phyloP scores from a whole-genome alignment of 2,329 filamentous ascomycete species.

The Parastagonospora avenae region DNA sequence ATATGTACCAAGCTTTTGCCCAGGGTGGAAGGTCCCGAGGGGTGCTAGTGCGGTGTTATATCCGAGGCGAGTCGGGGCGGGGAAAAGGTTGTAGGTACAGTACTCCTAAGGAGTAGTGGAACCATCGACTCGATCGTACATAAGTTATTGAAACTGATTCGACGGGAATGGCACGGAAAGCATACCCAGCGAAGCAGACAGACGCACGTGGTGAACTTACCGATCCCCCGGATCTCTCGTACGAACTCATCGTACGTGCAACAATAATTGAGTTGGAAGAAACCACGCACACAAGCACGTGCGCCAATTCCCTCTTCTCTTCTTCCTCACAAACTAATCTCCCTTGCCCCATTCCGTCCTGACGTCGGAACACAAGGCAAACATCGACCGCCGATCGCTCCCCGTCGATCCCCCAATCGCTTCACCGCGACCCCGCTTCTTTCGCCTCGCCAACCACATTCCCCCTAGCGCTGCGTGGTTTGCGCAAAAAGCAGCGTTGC shows the following conservation, averaged over 20 bases:
- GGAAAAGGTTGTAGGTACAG: not conserved
- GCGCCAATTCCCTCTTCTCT: no score
- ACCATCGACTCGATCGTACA: no score
- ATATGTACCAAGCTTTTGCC: not conserved
- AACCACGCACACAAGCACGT: no score
- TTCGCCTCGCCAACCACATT: not conserved
- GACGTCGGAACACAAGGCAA: not conserved
- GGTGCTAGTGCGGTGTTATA: not conserved
- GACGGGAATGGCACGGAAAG: not conserved
- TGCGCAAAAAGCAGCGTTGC: not conserved
- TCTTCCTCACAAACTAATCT: no score
- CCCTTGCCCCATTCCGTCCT: not conserved
- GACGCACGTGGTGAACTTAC: no score
- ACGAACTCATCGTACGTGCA: no score
- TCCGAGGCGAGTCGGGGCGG: not conserved
- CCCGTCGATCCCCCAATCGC: not conserved
- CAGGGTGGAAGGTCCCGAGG: not conserved
- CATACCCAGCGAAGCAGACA: no score
- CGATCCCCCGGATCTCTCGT: no score
- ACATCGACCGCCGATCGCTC: not conserved
- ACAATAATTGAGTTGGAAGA: no score
- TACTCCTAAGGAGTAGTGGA: no score
- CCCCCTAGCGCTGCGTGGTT: not conserved
- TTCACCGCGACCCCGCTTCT: not conserved
- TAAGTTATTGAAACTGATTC: no score